Evolutionary conservation across 2,329 filamentous ascomycete genomes (phyloP).

Genomic region (Grosmannia huntii): DNA sequence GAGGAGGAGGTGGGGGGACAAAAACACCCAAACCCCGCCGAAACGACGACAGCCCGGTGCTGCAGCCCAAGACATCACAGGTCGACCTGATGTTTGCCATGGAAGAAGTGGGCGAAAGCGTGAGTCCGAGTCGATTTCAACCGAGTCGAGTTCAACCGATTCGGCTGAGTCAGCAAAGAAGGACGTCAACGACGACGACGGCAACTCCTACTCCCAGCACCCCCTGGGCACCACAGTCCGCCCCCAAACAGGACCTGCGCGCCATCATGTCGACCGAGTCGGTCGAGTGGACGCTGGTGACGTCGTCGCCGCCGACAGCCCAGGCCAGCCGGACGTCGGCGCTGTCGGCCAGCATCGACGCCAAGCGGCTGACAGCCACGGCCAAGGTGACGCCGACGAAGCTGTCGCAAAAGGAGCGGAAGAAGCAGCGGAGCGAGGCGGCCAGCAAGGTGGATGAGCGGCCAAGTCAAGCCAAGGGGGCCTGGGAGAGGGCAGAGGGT

Average conservation of each 20-base stretch:
- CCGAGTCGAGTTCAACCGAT: too few species aligned
- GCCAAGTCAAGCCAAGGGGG: background rate
- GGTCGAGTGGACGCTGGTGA: conserved; percentile 20
- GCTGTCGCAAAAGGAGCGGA: conserved; percentile 85
- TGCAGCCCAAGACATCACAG: conserved; percentile 55
- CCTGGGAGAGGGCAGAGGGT: conserved; percentile 13
- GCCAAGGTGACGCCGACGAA: conserved; percentile 36
- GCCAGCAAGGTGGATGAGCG: too few species aligned
- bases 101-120: conserved; percentile 58
- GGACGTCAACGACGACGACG: too few species aligned
- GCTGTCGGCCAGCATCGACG: background rate
- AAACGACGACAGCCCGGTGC: conserved; percentile 50
- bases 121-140: too few species aligned
- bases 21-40: too few species aligned
- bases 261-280: conserved; percentile 56
- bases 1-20: conserved; percentile 32
- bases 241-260: conserved; percentile 57
- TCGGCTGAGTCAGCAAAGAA: too few species aligned
- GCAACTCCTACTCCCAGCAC: background rate
- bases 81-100: conserved; percentile 85
- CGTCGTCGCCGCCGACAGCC: background rate
- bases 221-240: conserved; percentile 12
- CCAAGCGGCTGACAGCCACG: conserved; percentile 16
- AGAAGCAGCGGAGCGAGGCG: conserved; percentile 42
- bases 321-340: conserved; percentile 12